Base-by-base conservation (phyloP, 768 basidiomycete species). In the Auricularia sp. region DNA sequence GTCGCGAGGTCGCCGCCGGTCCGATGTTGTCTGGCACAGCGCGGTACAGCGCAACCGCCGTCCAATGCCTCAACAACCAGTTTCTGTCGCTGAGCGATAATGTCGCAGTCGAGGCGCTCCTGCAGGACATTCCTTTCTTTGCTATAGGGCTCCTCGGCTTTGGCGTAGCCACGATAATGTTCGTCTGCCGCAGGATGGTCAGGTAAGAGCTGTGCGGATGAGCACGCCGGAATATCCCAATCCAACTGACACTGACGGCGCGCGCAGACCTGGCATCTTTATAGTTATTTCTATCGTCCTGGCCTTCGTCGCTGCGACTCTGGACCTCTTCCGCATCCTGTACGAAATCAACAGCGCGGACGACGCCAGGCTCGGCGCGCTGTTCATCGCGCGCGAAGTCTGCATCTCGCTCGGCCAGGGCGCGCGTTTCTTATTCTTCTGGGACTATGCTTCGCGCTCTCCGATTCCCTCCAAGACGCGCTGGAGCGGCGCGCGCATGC, bases 41-140 rank as follows among this genome's bases (percentile, higher is more conserved):
- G 62, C 29, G 33, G 35, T 45, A 34, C 45, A 54, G 63, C 47
- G 47, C 24, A 5, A 18, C 44, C 10, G 33, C n/a, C 24, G 47
- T 64, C 5, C 35, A 36, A 21, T 51, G 44, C 33, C 54, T 33
- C 21, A 35, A 64, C 44, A 34, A 34, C 11, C 11, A 64, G 11
- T 35, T 59, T 24, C 29, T 59, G 29, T 59, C 56, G 56, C 56
- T 59, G 29, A 59, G 56, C 56, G 56, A 59, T 59, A 34, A 59
- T 34, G 14, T 18, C 56, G 56, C 56, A 86, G 74, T 87, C 51
- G 81, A 83, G 65, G 74, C 77, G 67, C 71, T 89, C 51, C 76
- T 90, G 56, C 76, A 82, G 18, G 86, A 87, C 67, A 83, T 90
- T 63, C 89, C 89, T 24, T 77, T 88, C 67, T 82, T 88, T 70